Conservation (phyloP, 2,329 filamentous ascomycete species). For the Fusarium anthophilum region DNA sequence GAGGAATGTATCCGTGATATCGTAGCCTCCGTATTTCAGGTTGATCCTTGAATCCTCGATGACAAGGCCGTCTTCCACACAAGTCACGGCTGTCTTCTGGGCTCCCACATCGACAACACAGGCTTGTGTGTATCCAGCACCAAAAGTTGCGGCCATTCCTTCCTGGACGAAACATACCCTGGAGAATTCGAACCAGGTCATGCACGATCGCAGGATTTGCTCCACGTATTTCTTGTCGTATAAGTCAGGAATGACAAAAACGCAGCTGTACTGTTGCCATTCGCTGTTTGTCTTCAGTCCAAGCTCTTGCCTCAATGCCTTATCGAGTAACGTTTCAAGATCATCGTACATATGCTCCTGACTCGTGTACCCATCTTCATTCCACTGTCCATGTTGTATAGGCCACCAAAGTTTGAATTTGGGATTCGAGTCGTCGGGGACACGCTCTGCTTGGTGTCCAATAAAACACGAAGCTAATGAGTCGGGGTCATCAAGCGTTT, state of each 20-base stretch:
- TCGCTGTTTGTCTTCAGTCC: slow-evolving; percentile 80
- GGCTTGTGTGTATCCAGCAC: slow-evolving; percentile 90
- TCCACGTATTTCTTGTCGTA: slow-evolving; percentile 96
- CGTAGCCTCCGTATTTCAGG: slow-evolving; percentile 90
- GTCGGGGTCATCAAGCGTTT: slow-evolving; percentile 71
- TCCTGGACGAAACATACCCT: slow-evolving; percentile 95
- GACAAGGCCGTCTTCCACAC: slow-evolving; percentile 95
- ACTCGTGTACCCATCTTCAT: slow-evolving; percentile 86
- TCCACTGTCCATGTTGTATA: slow-evolving; percentile 84
- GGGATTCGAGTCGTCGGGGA: slow-evolving; percentile 88
- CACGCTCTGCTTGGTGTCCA: slow-evolving; percentile 82
- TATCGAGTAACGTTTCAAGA: slow-evolving; percentile 85
- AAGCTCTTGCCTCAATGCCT: slow-evolving; percentile 86
- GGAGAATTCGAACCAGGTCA: slow-evolving; percentile 89
- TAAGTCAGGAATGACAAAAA: slow-evolving; percentile 96
- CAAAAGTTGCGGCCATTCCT: slow-evolving; percentile 92
- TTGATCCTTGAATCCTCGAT: slow-evolving; percentile 95
- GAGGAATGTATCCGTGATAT: slow-evolving; percentile 93
- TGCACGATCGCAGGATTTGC: slow-evolving; percentile 82
- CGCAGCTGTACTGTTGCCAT: slow-evolving; percentile 91
- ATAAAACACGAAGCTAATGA: slow-evolving; percentile 73
- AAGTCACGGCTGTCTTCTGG: slow-evolving; percentile 96
- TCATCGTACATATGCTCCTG: slow-evolving; percentile 86
- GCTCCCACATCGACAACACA: slow-evolving; percentile 97
- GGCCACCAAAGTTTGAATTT: slow-evolving; percentile 96